Base-by-base conservation (phyloP, 441 rosid genomes). In the Metrosideros polymorpha region DNA sequence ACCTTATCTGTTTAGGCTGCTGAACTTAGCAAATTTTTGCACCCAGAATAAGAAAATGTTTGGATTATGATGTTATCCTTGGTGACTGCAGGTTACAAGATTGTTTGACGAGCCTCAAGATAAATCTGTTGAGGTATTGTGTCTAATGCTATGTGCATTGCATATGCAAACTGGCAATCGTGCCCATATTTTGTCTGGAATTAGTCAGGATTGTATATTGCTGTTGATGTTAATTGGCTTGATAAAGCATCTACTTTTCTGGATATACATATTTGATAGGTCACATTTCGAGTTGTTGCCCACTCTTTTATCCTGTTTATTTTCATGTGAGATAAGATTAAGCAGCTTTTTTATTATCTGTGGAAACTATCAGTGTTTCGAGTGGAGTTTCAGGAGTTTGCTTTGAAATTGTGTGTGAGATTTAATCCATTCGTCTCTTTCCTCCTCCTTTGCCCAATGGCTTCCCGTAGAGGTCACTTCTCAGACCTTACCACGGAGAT, bases 111-210 rank as follows among this genome's bases (percentile, higher is more conserved):
- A 93, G 82, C 82, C 92, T 86, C 93, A 90, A 86, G 96, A 95
- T 43, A 94, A 89, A 88, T 82, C 90, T 85, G 63, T 83, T 1
- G 96, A 95, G 96, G 98, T 95, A 89, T 63, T 76, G 24, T 84
- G 29, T 86, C 42, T 71, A 51, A 30, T 57, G 25, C 47, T 51
- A 32, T 32, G 17, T 19, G 79, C 79, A 71, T 35, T 71, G 82
- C 13, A n/a, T 85, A 51, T 29, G 77, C 61, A 82, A 32, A 30
- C 29, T 63, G 50, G 82, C 51, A 63, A 49, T 29, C 17, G 12
- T 32, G 51, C 43, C 79, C 30, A 19, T 43, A 52, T 52, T 50
- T n/a, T 52, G 57, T 25, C 84, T 51, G 55, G 43, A 83, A 50
- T 83, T 12, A 50, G 84, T 83, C 10, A 4, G 52, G 39, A 47